Base-by-base conservation (phyloP, 768 basidiomycete species). In the Hypsizygus marmoreus region DNA sequence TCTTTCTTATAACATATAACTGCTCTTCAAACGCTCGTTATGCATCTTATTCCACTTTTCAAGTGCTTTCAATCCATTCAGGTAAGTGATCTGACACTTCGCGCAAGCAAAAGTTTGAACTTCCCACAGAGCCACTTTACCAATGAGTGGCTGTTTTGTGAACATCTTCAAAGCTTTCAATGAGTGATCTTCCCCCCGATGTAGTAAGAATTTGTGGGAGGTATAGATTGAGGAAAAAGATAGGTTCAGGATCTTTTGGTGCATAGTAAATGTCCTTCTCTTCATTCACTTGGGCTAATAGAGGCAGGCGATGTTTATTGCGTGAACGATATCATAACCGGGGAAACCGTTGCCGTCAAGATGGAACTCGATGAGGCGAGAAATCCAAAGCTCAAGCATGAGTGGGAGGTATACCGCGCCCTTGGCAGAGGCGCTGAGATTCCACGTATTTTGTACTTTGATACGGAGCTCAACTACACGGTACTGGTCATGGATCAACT, bases 261-360 rank as follows among this genome's bases (percentile, higher is more conserved):
- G 31, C 26, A 31, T 40, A n/a, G n/a, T n/a, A n/a, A n/a, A n/a
- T n/a, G n/a, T n/a, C n/a, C n/a, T n/a, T n/a, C n/a, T n/a, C n/a
- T 47, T 17, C 25, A 38, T 11, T 17, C 34, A 17, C 30, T 22
- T 9, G 5, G 10, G n/a, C n/a, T n/a, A n/a, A n/a, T 33, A 5
- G 23, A 8, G 38, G 11, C 20, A 85, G 87, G 85, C 63, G 86
- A 88, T 60, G 88, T 89, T 65, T 88, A 89, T 64, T 81, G 86
- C 42, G 87, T 32, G 86, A 32, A 86, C 61, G 88, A 90, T 75
- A 86, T 90, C 70, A 86, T 89, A 57, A 87, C 86, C 7, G 86
- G 86, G 23, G 86, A 89, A 64, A 87, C 87, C 56, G 88, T 90
- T 41, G 87, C 85, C 56, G 88, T 90, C 76, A 90, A 90, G 68